Evolutionary conservation across 2,329 filamentous ascomycete genomes (phyloP).

Genomic region (Aspergillus puulaauensis): DNA sequence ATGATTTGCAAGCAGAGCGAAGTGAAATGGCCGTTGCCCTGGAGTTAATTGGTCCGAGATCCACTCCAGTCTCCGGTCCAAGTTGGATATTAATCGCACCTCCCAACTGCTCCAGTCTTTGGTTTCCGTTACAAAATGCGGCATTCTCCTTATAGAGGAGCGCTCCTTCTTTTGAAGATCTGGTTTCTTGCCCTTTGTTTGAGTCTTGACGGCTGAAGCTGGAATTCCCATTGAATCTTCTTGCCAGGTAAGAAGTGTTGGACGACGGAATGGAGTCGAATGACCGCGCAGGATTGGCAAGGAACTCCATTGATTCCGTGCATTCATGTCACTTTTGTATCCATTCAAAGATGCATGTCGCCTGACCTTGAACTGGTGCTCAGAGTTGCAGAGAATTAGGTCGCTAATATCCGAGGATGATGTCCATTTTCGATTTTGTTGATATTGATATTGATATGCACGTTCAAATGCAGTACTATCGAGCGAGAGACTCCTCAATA

Average conservation of each 20-base stretch:
- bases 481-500: conserved; percentile 24
- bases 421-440: not conserved
- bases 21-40: conserved; percentile 41
- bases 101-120: conserved; percentile 34
- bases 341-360: not conserved
- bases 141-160: not conserved
- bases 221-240: not conserved
- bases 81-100: conserved; percentile 32
- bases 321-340: not conserved
- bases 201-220: not conserved
- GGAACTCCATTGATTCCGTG: not conserved
- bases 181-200: not conserved
- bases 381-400: not conserved
- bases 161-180: not conserved
- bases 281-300: not conserved
- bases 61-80: conserved; percentile 41
- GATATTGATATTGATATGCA: not conserved
- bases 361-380: not conserved
- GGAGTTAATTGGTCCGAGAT: conserved; percentile 38
- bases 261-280: not conserved
- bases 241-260: not conserved
- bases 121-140: not conserved
- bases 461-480: not conserved
- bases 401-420: conserved; percentile 1
- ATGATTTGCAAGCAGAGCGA: conserved; percentile 40